Evolutionary conservation across 345 rosid species (phyloP), one percentile per base, ranked within the genome.

Genomic region (Erodium maritimum): DNA sequence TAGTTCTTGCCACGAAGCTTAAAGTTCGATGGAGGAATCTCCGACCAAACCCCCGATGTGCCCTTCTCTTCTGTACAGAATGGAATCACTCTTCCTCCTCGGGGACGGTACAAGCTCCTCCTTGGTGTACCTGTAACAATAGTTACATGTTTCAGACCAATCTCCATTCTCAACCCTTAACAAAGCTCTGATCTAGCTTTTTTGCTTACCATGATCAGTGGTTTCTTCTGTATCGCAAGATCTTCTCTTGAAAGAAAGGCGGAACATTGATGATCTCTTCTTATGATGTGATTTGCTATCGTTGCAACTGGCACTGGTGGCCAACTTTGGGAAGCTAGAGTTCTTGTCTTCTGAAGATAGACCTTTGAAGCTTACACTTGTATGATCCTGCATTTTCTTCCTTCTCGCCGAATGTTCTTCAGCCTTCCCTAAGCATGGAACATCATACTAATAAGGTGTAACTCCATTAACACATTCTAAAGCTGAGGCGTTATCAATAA

Each of bases 1-100:
- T 75, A 88, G 51, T 79, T 75, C 62, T 77, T 72, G 2, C 87
- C 73, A 1, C 94, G 83, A 19, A 88, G 81, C 56, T 83, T 80
- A 50, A 88, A 88, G 55, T 69, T 82, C 21, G 90, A 83, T 25
- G 96, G 84, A 46, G 82, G 79, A 60, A 88, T 70, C 70, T 86
- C 82, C 19, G 79, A 71, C 94, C 90, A 88, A 64, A 76, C 69
- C 58, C 85, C 84, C 48, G 67, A 53, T 45, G 61, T 69, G 23
- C 50, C 60, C 62, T 81, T 88, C 73, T 83, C 85, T 23, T 61
- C 71, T 14, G 64, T 58, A 53, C 71, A 50, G 34, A 76, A 60
- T 0, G 96, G 87, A 67, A 82, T 67, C 12, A 64, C 54, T 33
- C 54, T 67, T 62, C 96, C 94, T 50, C 84, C 87, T 71, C 68